phyloP scores from a whole-genome alignment of 169 alveolate species.

The Plasmodium vivax region DNA sequence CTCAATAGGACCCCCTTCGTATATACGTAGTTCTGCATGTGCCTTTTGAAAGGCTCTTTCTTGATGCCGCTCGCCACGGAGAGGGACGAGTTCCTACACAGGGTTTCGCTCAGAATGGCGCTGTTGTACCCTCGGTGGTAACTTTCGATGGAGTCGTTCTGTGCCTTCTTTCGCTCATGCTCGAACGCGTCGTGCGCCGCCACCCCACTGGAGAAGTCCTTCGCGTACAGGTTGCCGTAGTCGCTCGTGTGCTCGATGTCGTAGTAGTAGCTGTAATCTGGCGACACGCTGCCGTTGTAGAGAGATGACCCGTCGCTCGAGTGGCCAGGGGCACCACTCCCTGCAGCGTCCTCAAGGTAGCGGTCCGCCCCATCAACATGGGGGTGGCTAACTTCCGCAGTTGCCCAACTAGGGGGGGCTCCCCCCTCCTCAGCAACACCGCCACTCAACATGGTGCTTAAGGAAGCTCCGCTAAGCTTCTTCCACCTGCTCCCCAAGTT shows the following conservation, averaged over 20 bases:
- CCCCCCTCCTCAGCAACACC: not conserved
- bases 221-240: not conserved
- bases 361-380: not conserved
- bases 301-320: not conserved
- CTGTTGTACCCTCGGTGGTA: not conserved
- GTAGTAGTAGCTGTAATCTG: not conserved
- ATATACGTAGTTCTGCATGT: not conserved
- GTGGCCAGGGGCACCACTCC: too few species aligned
- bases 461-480: not conserved
- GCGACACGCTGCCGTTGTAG: not conserved
- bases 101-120: not conserved
- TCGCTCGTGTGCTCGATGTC: not conserved
- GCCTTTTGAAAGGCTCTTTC: not conserved
- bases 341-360: not conserved
- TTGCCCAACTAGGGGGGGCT: not conserved
- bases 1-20: not conserved
- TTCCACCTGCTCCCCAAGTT: slow-evolving; percentile 3
- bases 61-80: not conserved
- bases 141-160: not conserved
- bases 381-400: not conserved
- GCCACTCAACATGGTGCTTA: not conserved
- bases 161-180: not conserved
- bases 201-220: not conserved
- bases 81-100: not conserved
- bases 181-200: not conserved